Base-by-base conservation (phyloP, 1,139 yeast species). In the Lodderomyces metapsilosis region DNA sequence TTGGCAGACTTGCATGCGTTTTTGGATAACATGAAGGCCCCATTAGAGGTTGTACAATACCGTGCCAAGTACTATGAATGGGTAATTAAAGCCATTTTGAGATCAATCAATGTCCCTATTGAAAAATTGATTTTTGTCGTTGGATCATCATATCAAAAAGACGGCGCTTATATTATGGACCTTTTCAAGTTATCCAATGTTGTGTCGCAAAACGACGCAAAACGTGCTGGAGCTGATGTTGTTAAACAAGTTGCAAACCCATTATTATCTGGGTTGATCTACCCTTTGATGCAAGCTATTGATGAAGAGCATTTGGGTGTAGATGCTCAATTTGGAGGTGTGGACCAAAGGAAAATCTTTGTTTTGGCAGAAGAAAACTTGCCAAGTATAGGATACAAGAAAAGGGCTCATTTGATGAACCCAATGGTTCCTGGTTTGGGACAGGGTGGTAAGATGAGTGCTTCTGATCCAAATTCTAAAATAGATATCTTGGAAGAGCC, bases 181-280 rank as follows among this genome's bases (percentile, higher is more conserved):
- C 68, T 92, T 40, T 94, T 89, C 77, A 81, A 81, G 61, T 65
- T 92, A 59, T 78, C 94, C 36, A 91, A 92, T 61, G 64, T 72
- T 36, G 96, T 88, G 22, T 82, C 95, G 18, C 96, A 88, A 67
- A 91, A 92, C 61, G 98, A 91, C 59, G 97, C 98, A 52, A 88
- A 88, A 71, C 83, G 98, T 64, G 99, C 99, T 1, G 99, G 99
- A 61, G 98, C 99, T 11, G 99, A 94, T 66, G 99, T 94, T 44
- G 99, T 94, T 49, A 94, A 94, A 65, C 98, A 94, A 70, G 97
- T 91, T 41, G 82, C 88, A 36, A 89, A 89, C 64, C 98, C 98
- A 27, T 77, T 91, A 52, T 78, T 94, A 49, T 84, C 95, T 25
- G 98, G 98, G 4, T 78, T 94, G 62, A 88, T 94, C 55, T 94